Base-by-base conservation (phyloP, 805 yeast species). In the Lipomyces orientalis region DNA sequence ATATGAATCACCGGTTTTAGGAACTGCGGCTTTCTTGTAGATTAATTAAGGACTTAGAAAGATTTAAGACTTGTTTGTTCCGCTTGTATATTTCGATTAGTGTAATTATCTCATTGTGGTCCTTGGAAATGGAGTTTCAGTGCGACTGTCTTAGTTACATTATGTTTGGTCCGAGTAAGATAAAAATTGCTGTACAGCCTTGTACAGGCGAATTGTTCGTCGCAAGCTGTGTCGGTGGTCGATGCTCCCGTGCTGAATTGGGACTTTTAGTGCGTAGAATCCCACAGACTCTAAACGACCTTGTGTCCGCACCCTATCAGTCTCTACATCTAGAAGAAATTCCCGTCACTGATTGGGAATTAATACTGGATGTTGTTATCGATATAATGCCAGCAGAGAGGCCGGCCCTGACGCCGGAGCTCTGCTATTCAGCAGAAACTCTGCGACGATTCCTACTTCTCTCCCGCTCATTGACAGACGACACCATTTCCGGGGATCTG, bases 391-490 rank as follows among this genome's bases (percentile, higher is more conserved):
- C 65, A 5, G 33, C 39, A 1, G 61, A 61, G 10, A 51, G n/a
- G 54, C 71, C 71, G 25, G 51, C 51, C 7, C 62, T 67, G 16
- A 33, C 66, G 6, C 62, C 71, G 22, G 66, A 52, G 34, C 22
- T 46, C 37, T 69, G 70, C 62, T 67, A 56, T 51, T 58, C 68
- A 3, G 66, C 65, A 9, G 67, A 65, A 35, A 5, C 64, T n/a
- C 49, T 69, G 5, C 72, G 71, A 29, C 43, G 63, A n/a, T 69
- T 69, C 61, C 61, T 69, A 14, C 25, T 59, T 3, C 54, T 66
- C 8, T 67, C 72, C 16, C 62, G 72, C 25, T 29, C 68, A 14
- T 29, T 64, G 14, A 58, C 70, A 5, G 72, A 69, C 55, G 72
- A 69, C 43, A 33, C 67, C 2, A 34, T 64, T 8, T 69, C 72